These are phyloP conservation scores for Corylus avellana DNA, from an alignment of 306 rosid species.

Conservation along the genomic window DNA sequence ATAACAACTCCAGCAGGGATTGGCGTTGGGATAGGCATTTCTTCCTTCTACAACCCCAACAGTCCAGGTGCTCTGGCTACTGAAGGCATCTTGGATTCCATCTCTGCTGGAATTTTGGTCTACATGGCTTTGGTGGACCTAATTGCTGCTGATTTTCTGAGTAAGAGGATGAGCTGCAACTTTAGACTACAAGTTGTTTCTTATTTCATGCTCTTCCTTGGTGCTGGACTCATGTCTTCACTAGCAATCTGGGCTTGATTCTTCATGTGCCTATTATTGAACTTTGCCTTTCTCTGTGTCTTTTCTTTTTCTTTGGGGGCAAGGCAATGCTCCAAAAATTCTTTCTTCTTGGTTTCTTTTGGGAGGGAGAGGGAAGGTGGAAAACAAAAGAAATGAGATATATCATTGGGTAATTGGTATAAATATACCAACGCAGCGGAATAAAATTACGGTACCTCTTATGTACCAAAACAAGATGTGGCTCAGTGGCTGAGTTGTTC, in stretches of 20 bases:
- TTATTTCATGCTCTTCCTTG: conserved; percentile 83
- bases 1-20: conserved; percentile 78
- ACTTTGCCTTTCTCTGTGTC: too few species aligned
- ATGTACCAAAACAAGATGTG: too few species aligned
- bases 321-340: too few species aligned
- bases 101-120: conserved; percentile 83
- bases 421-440: too few species aligned
- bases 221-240: conserved; percentile 90
- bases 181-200: conserved; percentile 80
- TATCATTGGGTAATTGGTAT: too few species aligned
- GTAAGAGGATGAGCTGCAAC: conserved; percentile 96
- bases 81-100: conserved; percentile 76
- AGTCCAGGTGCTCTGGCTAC: conserved; percentile 71
- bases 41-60: conserved; percentile 65
- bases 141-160: conserved; percentile 90
- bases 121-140: conserved; percentile 96
- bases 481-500: too few species aligned
- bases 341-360: too few species aligned
- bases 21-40: conserved; percentile 59
- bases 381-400: too few species aligned
- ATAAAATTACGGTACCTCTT: too few species aligned
- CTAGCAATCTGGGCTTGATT: conserved; percentile 86
- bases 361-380: too few species aligned
- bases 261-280: too few species aligned
- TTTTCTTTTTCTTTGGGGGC: too few species aligned